A percentile compares a stretch with the other conserved stretches of the same genome.
Conservation (phyloP, 2,329 filamentous ascomycete genomes). For the Epichloe uncinata region DNA sequence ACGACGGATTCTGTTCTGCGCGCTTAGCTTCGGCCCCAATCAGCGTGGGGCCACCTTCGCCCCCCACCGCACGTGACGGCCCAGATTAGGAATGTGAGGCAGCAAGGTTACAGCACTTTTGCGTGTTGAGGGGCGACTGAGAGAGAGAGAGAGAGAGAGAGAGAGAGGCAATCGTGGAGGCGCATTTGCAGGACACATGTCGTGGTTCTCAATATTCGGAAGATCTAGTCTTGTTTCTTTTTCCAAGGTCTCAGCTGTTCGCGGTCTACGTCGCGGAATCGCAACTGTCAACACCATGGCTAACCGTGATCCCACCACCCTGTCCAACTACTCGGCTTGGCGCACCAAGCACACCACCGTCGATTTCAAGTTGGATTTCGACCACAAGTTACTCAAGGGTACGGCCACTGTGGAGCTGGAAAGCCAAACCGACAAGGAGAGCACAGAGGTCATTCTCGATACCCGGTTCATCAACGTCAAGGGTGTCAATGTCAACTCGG, state of each 20-base stretch:
- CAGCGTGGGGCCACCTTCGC: neutral
- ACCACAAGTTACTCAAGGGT: slow-evolving; percentile 62
- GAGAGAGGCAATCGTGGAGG: neutral
- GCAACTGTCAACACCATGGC: slow-evolving; percentile 20
- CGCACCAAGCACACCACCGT: slow-evolving; percentile 71
- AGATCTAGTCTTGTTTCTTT: slow-evolving; percentile 5
- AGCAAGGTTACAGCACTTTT: neutral
- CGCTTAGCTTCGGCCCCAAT: neutral
- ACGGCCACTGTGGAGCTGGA: slow-evolving; percentile 65
- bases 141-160: neutral
- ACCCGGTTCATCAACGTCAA: slow-evolving; percentile 70
- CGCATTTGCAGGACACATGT: slow-evolving; percentile 8
- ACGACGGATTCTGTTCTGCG: too few relatives aligned
- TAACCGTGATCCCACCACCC: slow-evolving; percentile 69
- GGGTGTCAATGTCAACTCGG: slow-evolving; percentile 55
- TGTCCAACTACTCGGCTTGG: slow-evolving; percentile 86
- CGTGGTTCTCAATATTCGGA: slow-evolving; percentile 10
- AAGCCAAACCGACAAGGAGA: slow-evolving; percentile 59
- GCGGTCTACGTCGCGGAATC: slow-evolving; percentile 8
- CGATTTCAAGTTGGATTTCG: slow-evolving; percentile 73
- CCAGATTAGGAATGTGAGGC: neutral
- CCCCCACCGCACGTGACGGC: neutral
- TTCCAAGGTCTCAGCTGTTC: neutral
- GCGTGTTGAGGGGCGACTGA: neutral
- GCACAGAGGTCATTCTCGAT: slow-evolving; percentile 72